These are phyloP conservation scores for Schizothecium vesticola DNA, from an alignment of 495 filamentous ascomycete species.

Conservation along the genomic window DNA sequence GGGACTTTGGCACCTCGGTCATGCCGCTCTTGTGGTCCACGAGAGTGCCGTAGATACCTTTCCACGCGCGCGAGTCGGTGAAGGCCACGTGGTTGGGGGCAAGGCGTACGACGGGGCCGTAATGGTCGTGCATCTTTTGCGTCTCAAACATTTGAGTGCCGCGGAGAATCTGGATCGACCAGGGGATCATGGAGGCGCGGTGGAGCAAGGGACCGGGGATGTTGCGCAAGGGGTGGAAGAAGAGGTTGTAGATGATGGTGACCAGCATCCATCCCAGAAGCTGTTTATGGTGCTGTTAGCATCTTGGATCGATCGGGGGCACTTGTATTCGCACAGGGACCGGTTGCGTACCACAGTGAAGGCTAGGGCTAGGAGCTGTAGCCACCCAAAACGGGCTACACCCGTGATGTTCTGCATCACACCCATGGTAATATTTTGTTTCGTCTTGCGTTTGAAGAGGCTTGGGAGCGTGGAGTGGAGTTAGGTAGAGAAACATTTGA, in stretches of 20 bases:
- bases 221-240: conserved; percentile 46
- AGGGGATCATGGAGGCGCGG: conserved; percentile 38
- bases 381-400: not conserved
- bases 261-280: not conserved
- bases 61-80: conserved; percentile 46
- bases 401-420: not conserved
- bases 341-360: not conserved
- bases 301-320: not conserved
- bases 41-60: conserved; percentile 51
- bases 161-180: conserved; percentile 1
- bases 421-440: not conserved
- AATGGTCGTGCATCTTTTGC: conserved; percentile 40
- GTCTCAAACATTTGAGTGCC: conserved; percentile 15
- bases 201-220: conserved; percentile 48
- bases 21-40: conserved; percentile 28
- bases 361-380: not conserved
- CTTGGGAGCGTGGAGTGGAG: not conserved
- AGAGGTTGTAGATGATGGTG: conserved; percentile 43
- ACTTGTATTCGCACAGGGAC: not conserved
- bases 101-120: conserved; percentile 53
- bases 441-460: not conserved
- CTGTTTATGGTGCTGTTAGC: not conserved
- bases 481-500: not conserved
- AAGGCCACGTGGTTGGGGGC: conserved; percentile 52
- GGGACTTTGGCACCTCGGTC: conserved; percentile 32